Evolutionary conservation across 768 basidiomycete species (phyloP), one percentile per base, ranked within the genome.

Genomic region (Pisolithus marmoratus): DNA sequence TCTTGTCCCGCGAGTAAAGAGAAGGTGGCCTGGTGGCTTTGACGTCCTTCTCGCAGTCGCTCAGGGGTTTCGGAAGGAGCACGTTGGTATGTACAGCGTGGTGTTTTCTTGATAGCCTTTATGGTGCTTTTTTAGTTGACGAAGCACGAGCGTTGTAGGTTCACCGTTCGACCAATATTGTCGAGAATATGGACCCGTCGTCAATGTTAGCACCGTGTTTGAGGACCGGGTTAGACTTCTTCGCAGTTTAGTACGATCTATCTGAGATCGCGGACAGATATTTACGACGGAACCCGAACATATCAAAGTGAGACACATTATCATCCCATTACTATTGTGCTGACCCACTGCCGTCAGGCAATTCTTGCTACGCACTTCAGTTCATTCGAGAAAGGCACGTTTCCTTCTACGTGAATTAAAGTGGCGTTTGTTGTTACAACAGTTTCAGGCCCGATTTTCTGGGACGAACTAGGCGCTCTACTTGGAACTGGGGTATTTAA

Each of bases 401-500:
- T 17, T 22, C 31, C 42, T 49, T 26, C 47, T 38, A 20, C n/a
- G 56, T 37, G 34, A 57, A 26, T 57, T 54, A 14, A 50, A 49
- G 23, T 31, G 49, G 59, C 42, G 22, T 15, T 66, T 50, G n/a
- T 38, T 5, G 12, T 12, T 68, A 59, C 46, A 50, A 52, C 34
- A 57, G 38, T 36, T 29, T 5, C 41, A 60, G 59, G 63, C 5
- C 51, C 57, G 8, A 20, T 54, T 34, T 52, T 48, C 20, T 54
- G 37, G 19, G 56, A 57, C 19, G 42, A 23, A 12, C 4, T 52
- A 17, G 29, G 60, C 9, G 67, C 70, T 5, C 62, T 82, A 4
- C 65, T 83, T 2, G 83, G 83, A 15, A 72, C 72, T 6, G 83
- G 83, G 0, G 80, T 84, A 1, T 83, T 84, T 65, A 81, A 78